phyloP scores from a whole-genome alignment of 2,329 filamentous ascomycete species.

The Neobulgaria alba region DNA sequence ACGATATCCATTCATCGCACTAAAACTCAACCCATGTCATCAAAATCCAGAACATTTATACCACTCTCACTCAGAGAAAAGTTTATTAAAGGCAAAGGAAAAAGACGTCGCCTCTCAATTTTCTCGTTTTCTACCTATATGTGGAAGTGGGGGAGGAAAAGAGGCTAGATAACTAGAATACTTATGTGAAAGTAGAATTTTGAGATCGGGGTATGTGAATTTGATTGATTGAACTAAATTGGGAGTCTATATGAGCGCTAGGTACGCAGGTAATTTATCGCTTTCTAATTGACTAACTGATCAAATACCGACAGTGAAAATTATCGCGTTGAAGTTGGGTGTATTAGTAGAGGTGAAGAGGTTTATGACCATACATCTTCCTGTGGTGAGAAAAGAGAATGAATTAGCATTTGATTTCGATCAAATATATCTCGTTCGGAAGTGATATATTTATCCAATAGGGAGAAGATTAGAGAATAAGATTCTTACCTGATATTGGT shows the following conservation, averaged over 20 bases:
- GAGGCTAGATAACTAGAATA: too few relatives aligned
- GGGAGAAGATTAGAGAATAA: slow-evolving; percentile 3
- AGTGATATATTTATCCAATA: neutral
- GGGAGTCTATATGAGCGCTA: neutral
- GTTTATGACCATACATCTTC: slow-evolving; percentile 63
- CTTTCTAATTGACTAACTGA: neutral
- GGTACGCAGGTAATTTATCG: neutral
- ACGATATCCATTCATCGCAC: too few relatives aligned
- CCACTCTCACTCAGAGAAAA: too few relatives aligned
- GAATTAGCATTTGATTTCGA: neutral
- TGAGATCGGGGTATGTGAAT: neutral
- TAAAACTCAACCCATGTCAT: too few relatives aligned
- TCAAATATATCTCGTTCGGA: neutral
- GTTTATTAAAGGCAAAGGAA: too few relatives aligned
- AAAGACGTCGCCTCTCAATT: too few relatives aligned
- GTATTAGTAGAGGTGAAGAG: neutral
- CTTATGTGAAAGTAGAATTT: too few relatives aligned
- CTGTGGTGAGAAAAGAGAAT: slow-evolving; percentile 30
- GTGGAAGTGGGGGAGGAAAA: too few relatives aligned
- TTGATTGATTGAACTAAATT: neutral
- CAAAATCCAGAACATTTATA: too few relatives aligned
- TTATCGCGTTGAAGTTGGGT: neutral
- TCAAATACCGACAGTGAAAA: neutral
- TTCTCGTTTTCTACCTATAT: too few relatives aligned
- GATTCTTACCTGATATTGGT: slow-evolving; percentile 77